phyloP scores from a whole-genome alignment of 2,329 filamentous ascomycete genomes.

The Rugonectria rugulosa region DNA sequence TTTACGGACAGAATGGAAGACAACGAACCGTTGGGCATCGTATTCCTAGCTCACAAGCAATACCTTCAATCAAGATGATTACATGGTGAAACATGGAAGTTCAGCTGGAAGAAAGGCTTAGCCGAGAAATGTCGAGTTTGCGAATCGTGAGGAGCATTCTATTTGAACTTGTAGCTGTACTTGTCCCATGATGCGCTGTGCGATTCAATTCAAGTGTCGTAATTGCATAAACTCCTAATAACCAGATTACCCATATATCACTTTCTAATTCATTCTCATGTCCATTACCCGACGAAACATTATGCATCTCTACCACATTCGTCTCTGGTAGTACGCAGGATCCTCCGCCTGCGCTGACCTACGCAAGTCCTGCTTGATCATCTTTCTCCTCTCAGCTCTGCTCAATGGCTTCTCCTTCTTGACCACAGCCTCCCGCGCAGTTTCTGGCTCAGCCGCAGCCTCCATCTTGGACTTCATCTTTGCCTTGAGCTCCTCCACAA shows the following conservation, averaged over 20 bases:
- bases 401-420: slow-evolving; percentile 53
- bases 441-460: slow-evolving; percentile 46
- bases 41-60: too few species aligned
- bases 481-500: slow-evolving; percentile 43
- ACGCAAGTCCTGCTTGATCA: slow-evolving; percentile 66
- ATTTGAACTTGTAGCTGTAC: too few species aligned
- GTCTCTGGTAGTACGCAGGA: slow-evolving; percentile 61
- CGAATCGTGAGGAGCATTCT: too few species aligned
- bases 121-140: too few species aligned
- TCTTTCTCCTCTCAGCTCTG: slow-evolving; percentile 60
- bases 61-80: too few species aligned
- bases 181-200: too few species aligned
- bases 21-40: too few species aligned
- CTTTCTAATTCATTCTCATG: not conserved
- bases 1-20: too few species aligned
- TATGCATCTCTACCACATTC: slow-evolving; percentile 54
- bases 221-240: too few species aligned
- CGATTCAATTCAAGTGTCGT: too few species aligned
- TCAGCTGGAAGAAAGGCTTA: too few species aligned
- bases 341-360: slow-evolving; percentile 54
- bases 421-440: slow-evolving; percentile 22
- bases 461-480: slow-evolving; percentile 44
- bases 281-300: not conserved
- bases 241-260: not conserved
- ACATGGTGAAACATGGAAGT: too few species aligned